Evolutionary conservation across 257 asterid species (phyloP).

Genomic region (Schizonepeta tenuifolia): DNA sequence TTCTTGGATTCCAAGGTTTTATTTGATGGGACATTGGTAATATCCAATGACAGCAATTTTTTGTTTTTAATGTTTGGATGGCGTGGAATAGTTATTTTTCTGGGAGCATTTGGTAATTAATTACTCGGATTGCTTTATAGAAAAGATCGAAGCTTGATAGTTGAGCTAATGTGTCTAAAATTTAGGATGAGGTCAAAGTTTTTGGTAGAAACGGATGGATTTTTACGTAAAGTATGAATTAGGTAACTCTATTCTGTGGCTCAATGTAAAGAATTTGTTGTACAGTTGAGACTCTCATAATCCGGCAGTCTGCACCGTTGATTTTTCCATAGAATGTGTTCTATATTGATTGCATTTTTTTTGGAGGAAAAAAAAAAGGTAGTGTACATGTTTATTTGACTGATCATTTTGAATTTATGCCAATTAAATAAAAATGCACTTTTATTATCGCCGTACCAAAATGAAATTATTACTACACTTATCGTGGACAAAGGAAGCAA

Average conservation of each 20-base stretch:
- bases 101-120: not conserved
- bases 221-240: not conserved
- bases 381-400: too few relatives aligned
- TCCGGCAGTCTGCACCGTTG: not conserved
- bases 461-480: too few relatives aligned
- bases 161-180: not conserved
- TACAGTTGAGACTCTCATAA: not conserved
- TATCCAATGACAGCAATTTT: slow-evolving; percentile 23
- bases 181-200: not conserved
- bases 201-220: not conserved
- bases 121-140: not conserved
- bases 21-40: slow-evolving; percentile 30
- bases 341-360: too few relatives aligned
- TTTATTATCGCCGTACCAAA: too few relatives aligned
- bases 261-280: not conserved
- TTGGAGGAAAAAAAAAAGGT: too few relatives aligned
- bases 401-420: too few relatives aligned
- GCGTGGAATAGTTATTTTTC: too few relatives aligned
- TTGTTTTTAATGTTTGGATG: slow-evolving; percentile 23
- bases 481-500: too few relatives aligned
- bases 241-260: not conserved
- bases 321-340: too few relatives aligned
- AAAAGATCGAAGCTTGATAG: slow-evolving; percentile 8
- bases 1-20: not conserved
- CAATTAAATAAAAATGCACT: too few relatives aligned